Conservation (phyloP, 2,329 filamentous ascomycete species). For the Ceratocystis eucalypticola region DNA sequence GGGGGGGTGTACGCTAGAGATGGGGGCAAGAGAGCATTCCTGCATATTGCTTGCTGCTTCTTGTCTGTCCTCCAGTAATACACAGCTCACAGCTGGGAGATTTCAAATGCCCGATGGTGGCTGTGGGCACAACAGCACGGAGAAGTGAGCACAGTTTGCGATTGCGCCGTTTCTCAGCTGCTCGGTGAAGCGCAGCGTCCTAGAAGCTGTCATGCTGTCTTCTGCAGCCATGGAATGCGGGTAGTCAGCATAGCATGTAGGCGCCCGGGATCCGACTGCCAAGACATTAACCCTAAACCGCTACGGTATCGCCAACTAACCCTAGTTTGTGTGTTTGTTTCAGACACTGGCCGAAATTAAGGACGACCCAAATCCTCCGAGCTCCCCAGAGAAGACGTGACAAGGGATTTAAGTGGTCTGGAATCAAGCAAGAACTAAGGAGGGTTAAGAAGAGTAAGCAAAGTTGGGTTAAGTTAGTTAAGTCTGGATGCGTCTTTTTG, state of each 20-base stretch:
- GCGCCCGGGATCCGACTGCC: not conserved
- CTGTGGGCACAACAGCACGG: no score
- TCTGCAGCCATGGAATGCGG: not conserved
- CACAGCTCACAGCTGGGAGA: no score
- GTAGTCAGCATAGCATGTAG: not conserved
- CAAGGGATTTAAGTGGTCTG: not conserved
- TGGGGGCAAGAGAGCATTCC: no score
- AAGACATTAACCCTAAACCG: not conserved
- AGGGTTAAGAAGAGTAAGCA: no score
- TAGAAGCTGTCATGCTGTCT: no score
- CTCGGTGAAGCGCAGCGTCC: no score
- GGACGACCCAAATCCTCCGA: not conserved
- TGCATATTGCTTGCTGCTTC: no score
- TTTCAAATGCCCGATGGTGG: no score
- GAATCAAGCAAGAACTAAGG: not conserved
- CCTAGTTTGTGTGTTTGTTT: not conserved
- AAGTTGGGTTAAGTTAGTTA: no score
- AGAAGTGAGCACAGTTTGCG: no score
- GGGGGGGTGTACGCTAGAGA: not conserved
- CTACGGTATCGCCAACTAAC: not conserved
- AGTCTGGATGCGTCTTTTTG: conserved; percentile 3
- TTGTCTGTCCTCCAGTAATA: no score
- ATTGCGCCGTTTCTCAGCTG: no score
- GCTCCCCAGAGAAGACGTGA: not conserved
- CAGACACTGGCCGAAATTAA: not conserved